A percentile compares a stretch with the other conserved stretches of the same genome.
phyloP scores from a whole-genome alignment of 768 basidiomycete genomes.

The Lentinula sp. region DNA sequence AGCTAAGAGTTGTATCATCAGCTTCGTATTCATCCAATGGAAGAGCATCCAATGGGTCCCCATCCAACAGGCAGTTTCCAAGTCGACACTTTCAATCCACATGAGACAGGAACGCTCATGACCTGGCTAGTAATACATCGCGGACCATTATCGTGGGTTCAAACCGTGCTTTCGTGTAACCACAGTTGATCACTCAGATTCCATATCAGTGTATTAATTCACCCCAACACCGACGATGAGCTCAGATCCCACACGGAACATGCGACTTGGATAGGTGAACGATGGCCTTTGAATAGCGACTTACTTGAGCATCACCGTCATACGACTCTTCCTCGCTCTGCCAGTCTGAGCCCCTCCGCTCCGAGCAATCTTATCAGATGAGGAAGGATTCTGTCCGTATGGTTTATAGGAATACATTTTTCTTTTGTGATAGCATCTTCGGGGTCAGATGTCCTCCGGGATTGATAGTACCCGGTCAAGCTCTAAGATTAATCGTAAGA shows the following conservation, averaged over 20 bases:
- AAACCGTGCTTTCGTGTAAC: neutral
- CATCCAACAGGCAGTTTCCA: slow-evolving; percentile 73
- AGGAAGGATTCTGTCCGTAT: too few species aligned
- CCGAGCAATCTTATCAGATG: neutral
- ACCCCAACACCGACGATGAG: slow-evolving; percentile 59
- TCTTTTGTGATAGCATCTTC: neutral
- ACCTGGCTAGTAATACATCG: slow-evolving; percentile 62
- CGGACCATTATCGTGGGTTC: slow-evolving; percentile 63
- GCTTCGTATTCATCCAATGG: neutral
- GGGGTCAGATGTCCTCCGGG: neutral
- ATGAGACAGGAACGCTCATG: slow-evolving; percentile 65
- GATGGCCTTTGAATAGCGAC: slow-evolving; percentile 48
- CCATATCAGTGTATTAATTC: slow-evolving; percentile 51
- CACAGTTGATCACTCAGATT: neutral
- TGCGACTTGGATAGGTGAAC: slow-evolving; percentile 59
- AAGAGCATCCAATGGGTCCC: slow-evolving; percentile 56
- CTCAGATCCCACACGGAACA: slow-evolving; percentile 58
- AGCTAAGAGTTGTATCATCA: slow-evolving; percentile 34
- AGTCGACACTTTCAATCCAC: slow-evolving; percentile 59
- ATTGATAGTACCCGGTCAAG: neutral
- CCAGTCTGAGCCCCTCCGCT: neutral
- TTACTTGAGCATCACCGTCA: slow-evolving; percentile 21
- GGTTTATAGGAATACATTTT: too few species aligned
- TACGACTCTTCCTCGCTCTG: neutral
- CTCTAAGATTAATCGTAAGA: neutral